These are phyloP conservation scores for Evernia prunastri DNA, from an alignment of 495 filamentous ascomycete species.

Conservation along the genomic window DNA sequence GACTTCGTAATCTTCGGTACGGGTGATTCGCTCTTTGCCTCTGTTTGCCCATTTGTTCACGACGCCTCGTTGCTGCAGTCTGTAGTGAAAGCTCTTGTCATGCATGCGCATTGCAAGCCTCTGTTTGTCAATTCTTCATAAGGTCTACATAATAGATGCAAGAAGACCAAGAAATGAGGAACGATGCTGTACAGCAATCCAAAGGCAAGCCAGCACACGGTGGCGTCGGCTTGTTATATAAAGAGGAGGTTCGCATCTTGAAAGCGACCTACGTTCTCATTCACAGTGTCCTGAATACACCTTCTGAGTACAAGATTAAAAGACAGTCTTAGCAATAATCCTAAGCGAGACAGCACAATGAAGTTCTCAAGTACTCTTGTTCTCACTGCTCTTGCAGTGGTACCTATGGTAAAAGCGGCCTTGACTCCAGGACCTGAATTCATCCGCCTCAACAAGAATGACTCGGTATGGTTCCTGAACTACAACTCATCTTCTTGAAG, in stretches of 20 bases:
- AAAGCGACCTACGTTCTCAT: not conserved
- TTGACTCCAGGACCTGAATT: not conserved
- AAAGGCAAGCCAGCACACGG: not conserved
- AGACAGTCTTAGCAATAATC: not conserved
- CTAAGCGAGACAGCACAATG: not conserved
- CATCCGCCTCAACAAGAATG: constrained; percentile 2
- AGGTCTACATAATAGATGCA: not conserved
- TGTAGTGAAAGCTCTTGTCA: not conserved
- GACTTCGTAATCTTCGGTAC: too few species aligned
- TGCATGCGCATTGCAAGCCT: not conserved
- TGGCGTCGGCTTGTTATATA: not conserved
- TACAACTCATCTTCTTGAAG: too few species aligned
- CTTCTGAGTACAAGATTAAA: too few species aligned
- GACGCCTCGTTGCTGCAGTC: not conserved
- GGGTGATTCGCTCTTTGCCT: too few species aligned
- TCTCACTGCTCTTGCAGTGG: not conserved
- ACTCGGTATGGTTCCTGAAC: not conserved
- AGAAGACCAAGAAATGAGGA: not conserved
- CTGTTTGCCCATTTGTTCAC: too few species aligned
- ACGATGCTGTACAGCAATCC: not conserved
- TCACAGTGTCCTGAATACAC: not conserved
- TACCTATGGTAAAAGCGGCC: not conserved
- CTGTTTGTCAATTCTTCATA: not conserved
- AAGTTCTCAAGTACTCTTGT: not conserved
- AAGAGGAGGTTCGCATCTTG: not conserved